These are phyloP conservation scores for Calendula officinalis DNA, from an alignment of 129 eudicot species.

Conservation along the genomic window DNA sequence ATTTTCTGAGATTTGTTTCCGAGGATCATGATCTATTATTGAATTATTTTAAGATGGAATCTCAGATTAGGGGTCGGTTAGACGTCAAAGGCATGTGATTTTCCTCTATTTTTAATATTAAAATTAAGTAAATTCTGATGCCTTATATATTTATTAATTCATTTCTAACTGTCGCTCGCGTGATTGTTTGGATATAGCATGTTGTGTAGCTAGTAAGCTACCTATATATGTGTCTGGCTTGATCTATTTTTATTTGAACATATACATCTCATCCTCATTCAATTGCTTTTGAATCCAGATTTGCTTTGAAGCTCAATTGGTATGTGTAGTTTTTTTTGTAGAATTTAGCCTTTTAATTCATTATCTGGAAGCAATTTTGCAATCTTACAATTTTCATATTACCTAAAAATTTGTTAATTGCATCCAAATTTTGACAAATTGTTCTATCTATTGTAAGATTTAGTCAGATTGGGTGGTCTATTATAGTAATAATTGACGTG, in stretches of 20 bases:
- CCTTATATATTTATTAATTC: slow-evolving; percentile 18
- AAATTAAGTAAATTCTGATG: slow-evolving; percentile 20
- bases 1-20: slow-evolving; percentile 21
- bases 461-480: background rate
- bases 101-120: slow-evolving; percentile 4
- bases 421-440: background rate
- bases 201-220: slow-evolving; percentile 41
- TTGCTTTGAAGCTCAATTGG: slow-evolving; percentile 21
- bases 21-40: background rate
- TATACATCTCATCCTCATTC: slow-evolving; percentile 34
- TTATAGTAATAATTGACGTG: background rate
- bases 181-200: slow-evolving; percentile 49
- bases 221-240: slow-evolving; percentile 4
- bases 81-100: slow-evolving; percentile 53
- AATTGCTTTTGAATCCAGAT: slow-evolving; percentile 48
- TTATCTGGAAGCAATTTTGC: background rate
- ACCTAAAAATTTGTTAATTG: background rate
- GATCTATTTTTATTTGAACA: slow-evolving; percentile 15
- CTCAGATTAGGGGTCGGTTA: slow-evolving; percentile 46
- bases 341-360: background rate
- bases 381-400: background rate
- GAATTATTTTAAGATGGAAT: slow-evolving; percentile 30
- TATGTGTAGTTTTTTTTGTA: background rate
- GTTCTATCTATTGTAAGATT: background rate
- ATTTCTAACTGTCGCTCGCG: slow-evolving; percentile 53